These are phyloP conservation scores for Pichia eremophila DNA, from an alignment of 805 yeast genomes.

Conservation along the genomic window DNA sequence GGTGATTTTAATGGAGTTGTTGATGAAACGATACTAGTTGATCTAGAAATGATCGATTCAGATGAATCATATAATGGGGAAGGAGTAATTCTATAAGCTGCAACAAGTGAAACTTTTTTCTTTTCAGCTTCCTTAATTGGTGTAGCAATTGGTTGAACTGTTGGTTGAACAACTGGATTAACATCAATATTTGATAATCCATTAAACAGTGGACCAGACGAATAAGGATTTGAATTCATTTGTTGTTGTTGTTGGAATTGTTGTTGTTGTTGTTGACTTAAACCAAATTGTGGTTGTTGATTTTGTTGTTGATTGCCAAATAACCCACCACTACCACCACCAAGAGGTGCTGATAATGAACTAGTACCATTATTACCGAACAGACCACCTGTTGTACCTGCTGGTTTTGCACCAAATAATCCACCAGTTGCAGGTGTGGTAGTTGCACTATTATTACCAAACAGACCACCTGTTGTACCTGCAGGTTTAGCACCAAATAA, in stretches of 20 bases:
- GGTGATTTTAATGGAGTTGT: constrained; percentile 10
- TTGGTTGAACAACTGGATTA: constrained; percentile 31
- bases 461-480: constrained; percentile 17
- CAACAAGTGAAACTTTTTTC: constrained; percentile 49
- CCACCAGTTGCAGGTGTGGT: constrained; percentile 24
- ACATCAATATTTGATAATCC: constrained; percentile 16
- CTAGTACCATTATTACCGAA: constrained; percentile 17
- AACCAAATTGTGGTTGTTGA: background rate
- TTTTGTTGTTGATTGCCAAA: constrained; percentile 23
- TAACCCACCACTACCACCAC: constrained; percentile 30
- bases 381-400: constrained; percentile 29
- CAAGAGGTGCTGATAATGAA: constrained; percentile 1
- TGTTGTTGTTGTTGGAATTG: constrained; percentile 21
- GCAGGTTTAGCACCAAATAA: constrained; percentile 11
- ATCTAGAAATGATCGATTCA: constrained; percentile 14
- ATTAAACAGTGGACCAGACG: constrained; percentile 60
- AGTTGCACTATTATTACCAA: constrained; percentile 17
- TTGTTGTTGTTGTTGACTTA: constrained; percentile 10
- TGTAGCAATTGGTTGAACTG: constrained; percentile 42
- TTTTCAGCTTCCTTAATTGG: constrained; percentile 39
- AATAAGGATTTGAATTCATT: constrained; percentile 59
- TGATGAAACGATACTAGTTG: constrained; percentile 19
- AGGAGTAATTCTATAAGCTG: constrained; percentile 59
- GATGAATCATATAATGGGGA: constrained; percentile 39
- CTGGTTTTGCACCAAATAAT: constrained; percentile 27